phyloP scores from a whole-genome alignment of 2,329 filamentous ascomycete species.

The Plenodomus biglobosus region DNA sequence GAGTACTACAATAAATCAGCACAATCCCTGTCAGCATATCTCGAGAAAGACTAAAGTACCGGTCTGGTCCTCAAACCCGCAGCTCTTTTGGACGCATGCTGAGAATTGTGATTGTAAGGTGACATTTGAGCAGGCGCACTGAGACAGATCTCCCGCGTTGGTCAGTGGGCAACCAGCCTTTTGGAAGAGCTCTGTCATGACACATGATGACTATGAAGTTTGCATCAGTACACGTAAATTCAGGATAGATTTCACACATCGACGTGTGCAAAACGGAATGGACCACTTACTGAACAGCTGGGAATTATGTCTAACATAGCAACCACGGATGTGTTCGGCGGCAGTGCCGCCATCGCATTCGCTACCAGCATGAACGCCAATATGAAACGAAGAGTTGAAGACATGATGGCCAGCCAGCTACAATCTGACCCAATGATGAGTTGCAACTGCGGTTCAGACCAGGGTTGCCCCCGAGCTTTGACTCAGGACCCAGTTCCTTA shows the following conservation, averaged over 20 bases:
- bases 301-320: conserved; percentile 14
- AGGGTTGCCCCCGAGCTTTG: not conserved
- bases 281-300: conserved; percentile 8
- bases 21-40: not conserved
- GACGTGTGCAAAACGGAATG: not conserved
- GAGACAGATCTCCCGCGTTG: conserved; percentile 7
- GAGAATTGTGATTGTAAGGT: conserved; percentile 10
- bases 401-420: not conserved
- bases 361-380: conserved; percentile 1
- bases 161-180: conserved; percentile 13
- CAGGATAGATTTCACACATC: too few species aligned
- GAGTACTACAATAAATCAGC: conserved; percentile 8
- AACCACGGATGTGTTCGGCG: conserved; percentile 7
- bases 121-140: conserved; percentile 12
- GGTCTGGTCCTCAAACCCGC: conserved; percentile 6
- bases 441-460: not conserved
- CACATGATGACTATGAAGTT: conserved; percentile 9
- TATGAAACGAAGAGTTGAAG: conserved; percentile 1
- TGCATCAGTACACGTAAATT: not conserved
- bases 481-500: not conserved
- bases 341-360: not conserved
- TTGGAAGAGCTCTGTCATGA: conserved; percentile 11
- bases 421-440: not conserved
- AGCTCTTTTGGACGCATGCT: conserved; percentile 11
- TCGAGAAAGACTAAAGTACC: not conserved